Percentiles rank a stretch among this genome's conserved stretches.
Conservation (phyloP, 495 filamentous ascomycete species). For the Hypoxylon rickii region DNA sequence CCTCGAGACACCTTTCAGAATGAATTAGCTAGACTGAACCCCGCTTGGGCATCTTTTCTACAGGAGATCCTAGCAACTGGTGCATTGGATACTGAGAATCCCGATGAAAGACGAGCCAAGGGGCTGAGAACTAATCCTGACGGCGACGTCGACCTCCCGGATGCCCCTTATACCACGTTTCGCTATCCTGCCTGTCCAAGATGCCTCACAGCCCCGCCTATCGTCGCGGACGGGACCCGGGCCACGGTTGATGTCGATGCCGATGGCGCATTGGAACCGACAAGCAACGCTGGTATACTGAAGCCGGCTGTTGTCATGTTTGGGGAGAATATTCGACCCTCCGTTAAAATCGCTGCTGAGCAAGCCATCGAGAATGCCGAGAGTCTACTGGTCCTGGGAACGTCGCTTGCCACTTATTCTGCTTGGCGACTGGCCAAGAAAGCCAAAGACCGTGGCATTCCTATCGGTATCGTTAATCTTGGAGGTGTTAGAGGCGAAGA, state of each 20-base stretch:
- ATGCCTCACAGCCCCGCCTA: constrained; percentile 72
- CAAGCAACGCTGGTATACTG: constrained; percentile 76
- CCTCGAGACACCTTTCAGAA: constrained; percentile 74
- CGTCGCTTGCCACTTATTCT: constrained; percentile 90
- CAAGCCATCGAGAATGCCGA: constrained; percentile 75
- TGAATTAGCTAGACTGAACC: constrained; percentile 78
- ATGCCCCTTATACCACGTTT: constrained; percentile 85
- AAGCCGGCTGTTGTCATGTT: constrained; percentile 97
- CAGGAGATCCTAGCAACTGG: constrained; percentile 69
- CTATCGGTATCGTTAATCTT: constrained; percentile 81
- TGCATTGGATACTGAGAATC: constrained; percentile 77
- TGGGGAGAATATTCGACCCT: constrained; percentile 76
- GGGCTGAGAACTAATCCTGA: constrained; percentile 89
- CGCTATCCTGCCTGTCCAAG: constrained; percentile 87
- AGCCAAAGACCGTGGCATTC: constrained; percentile 80
- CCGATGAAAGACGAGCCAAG: constrained; percentile 65
- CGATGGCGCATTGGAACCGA: constrained; percentile 77
- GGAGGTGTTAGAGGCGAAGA: constrained; percentile 84
- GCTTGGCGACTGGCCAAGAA: constrained; percentile 88
- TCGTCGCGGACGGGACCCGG: constrained; percentile 57
- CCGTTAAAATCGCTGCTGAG: constrained; percentile 77
- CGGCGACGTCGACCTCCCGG: constrained; percentile 91
- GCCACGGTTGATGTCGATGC: constrained; percentile 69
- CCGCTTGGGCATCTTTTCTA: constrained; percentile 81
- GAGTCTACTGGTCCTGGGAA: constrained; percentile 79